Evolutionary conservation across 805 yeast species (phyloP).

Genomic region (Pichia paraexigua): DNA sequence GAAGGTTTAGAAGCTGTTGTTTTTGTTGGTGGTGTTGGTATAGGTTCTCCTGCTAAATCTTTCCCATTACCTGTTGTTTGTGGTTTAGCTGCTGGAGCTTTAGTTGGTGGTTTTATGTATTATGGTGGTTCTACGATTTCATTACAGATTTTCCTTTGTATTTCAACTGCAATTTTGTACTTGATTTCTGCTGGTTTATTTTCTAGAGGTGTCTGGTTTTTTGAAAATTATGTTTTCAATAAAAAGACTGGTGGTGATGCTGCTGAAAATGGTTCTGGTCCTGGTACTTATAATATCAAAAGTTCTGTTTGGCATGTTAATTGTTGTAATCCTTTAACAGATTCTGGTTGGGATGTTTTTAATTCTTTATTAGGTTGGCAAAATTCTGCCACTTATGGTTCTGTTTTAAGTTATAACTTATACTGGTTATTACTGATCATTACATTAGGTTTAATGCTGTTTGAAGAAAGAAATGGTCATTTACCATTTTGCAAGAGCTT

Average conservation of each 20-base stretch:
- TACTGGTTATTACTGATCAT: slow-evolving; percentile 69
- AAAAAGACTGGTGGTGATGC: slow-evolving; percentile 82
- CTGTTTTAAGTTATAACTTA: slow-evolving; percentile 74
- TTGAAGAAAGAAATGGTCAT: slow-evolving; percentile 74
- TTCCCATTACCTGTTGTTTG: slow-evolving; percentile 83
- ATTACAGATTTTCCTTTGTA: slow-evolving; percentile 71
- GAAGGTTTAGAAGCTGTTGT: slow-evolving; percentile 95
- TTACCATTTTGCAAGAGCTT: slow-evolving; percentile 52
- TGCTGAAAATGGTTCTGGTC: slow-evolving; percentile 81
- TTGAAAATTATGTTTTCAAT: slow-evolving; percentile 60
- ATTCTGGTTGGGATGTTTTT: slow-evolving; percentile 92
- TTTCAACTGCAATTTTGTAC: slow-evolving; percentile 79
- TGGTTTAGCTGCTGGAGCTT: slow-evolving; percentile 69
- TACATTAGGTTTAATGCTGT: slow-evolving; percentile 51
- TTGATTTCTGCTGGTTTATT: slow-evolving; percentile 83
- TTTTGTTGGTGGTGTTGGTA: slow-evolving; percentile 88
- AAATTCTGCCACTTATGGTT: slow-evolving; percentile 86
- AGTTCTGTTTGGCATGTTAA: slow-evolving; percentile 87
- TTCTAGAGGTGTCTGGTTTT: slow-evolving; percentile 84
- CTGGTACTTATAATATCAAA: slow-evolving; percentile 79
- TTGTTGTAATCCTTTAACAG: slow-evolving; percentile 87
- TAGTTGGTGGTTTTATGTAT: slow-evolving; percentile 62
- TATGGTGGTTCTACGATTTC: slow-evolving; percentile 72
- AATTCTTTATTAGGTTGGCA: slow-evolving; percentile 93
- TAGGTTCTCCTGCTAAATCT: slow-evolving; percentile 37